A percentile compares a stretch with the other conserved stretches of the same genome.
These are phyloP conservation scores for Lactarius pseudohatsudake DNA, from an alignment of 768 basidiomycete genomes.

Conservation along the genomic window DNA sequence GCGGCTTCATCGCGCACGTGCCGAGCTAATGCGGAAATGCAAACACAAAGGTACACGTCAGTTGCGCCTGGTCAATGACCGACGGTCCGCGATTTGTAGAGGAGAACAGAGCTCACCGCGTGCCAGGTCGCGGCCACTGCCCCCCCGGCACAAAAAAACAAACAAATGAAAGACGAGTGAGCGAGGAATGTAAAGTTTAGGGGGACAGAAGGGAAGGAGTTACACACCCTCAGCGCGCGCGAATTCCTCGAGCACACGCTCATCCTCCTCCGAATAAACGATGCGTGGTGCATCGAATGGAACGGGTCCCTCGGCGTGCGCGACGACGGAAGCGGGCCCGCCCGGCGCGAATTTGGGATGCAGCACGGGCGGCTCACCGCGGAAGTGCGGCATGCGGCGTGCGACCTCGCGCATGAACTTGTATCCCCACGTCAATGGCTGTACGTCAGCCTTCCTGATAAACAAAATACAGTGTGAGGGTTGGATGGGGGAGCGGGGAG, in stretches of 20 bases:
- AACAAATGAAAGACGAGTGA: neutral
- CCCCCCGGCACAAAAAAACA: neutral
- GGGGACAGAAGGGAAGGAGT: neutral
- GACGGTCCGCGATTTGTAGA: neutral
- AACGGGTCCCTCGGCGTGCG: slow-evolving; percentile 29
- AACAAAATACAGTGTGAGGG: neutral
- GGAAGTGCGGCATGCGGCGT: slow-evolving; percentile 48
- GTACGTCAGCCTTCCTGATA: slow-evolving; percentile 10
- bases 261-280: slow-evolving; percentile 4
- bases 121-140: slow-evolving; percentile 34
- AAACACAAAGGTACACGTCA: too few relatives aligned
- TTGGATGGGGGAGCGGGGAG: slow-evolving; percentile 34
- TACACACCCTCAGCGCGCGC: slow-evolving; percentile 17
- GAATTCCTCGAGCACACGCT: slow-evolving; percentile 37
- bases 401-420: slow-evolving; percentile 53
- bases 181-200: neutral
- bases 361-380: slow-evolving; percentile 34
- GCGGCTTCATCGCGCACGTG: slow-evolving; percentile 66
- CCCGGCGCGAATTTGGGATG: slow-evolving; percentile 37
- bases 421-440: slow-evolving; percentile 49
- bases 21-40: slow-evolving; percentile 40
- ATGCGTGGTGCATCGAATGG: slow-evolving; percentile 34
- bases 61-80: neutral
- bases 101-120: slow-evolving; percentile 31
- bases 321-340: slow-evolving; percentile 31